Evolutionary conservation across 1,284 basidiomycete species (phyloP).

Genomic region (Ceratobasidium papillatum): DNA sequence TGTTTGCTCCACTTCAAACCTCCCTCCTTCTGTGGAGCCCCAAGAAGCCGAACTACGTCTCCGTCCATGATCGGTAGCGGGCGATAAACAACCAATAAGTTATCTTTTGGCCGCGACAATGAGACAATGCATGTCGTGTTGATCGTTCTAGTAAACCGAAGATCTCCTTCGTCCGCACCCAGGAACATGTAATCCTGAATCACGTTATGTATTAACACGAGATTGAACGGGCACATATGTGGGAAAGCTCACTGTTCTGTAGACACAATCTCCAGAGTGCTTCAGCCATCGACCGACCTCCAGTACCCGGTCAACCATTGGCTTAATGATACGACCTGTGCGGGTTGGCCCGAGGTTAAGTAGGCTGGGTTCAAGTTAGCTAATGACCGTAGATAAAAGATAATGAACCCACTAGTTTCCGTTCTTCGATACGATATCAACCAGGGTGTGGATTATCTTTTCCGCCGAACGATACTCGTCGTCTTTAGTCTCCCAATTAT

Average conservation of each 20-base stretch:
- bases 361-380: constrained; percentile 51
- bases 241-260: constrained; percentile 57
- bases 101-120: constrained; percentile 53
- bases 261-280: constrained; percentile 61
- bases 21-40: constrained; percentile 45
- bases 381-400: neutral
- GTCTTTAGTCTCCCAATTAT: constrained; percentile 55
- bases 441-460: constrained; percentile 60
- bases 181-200: constrained; percentile 51
- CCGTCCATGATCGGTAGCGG: constrained; percentile 58
- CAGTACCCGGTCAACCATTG: constrained; percentile 59
- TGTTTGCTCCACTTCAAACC: constrained; percentile 42
- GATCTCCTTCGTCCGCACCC: constrained; percentile 51
- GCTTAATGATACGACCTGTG: constrained; percentile 61
- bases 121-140: constrained; percentile 63
- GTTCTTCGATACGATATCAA: constrained; percentile 66
- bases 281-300: constrained; percentile 62
- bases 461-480: constrained; percentile 61
- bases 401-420: constrained; percentile 59
- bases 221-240: neutral
- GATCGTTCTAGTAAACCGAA: constrained; percentile 62
- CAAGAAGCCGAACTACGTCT: constrained; percentile 57
- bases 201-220: neutral
- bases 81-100: constrained; percentile 53
- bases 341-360: constrained; percentile 65